Percentiles rank a stretch among this genome's conserved stretches.
These are phyloP conservation scores for Penicillium paneum DNA, from an alignment of 2,329 filamentous ascomycete genomes.

Conservation along the genomic window DNA sequence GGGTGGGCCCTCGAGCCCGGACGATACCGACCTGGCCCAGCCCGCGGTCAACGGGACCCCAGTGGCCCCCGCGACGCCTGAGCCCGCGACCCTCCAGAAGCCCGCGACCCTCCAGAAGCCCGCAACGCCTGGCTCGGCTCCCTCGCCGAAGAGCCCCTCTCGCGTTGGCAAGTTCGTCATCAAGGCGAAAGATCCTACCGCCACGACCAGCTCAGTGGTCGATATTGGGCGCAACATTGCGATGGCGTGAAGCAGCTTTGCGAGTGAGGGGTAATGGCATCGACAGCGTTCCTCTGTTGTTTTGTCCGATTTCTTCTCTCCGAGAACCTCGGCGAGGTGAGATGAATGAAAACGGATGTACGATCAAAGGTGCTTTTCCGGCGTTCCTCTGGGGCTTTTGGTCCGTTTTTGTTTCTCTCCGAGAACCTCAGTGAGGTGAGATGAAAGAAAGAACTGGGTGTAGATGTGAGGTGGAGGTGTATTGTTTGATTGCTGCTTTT, in stretches of 20 bases:
- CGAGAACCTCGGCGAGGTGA: not conserved
- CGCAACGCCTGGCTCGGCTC: too few relatives aligned
- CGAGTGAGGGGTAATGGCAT: not conserved
- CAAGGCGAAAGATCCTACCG: too few relatives aligned
- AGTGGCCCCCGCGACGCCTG: too few relatives aligned
- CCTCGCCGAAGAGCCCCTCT: too few relatives aligned
- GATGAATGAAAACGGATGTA: not conserved
- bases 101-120: too few relatives aligned
- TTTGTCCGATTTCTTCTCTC: not conserved
- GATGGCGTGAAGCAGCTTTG: too few relatives aligned
- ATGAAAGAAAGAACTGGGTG: not conserved
- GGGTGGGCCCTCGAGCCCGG: not conserved
- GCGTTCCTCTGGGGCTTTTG: not conserved
- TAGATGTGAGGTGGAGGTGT: not conserved
- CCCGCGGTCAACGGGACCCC: too few relatives aligned
- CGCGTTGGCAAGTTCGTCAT: too few relatives aligned
- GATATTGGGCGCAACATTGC: too few relatives aligned
- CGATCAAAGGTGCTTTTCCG: not conserved
- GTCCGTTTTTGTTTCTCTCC: not conserved
- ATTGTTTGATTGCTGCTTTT: not conserved
- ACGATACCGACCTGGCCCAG: too few relatives aligned
- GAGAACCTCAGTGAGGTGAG: not conserved
- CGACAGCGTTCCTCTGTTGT: not conserved
- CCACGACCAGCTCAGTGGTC: too few relatives aligned
- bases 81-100: too few relatives aligned